These are phyloP conservation scores for Rutstroemia sp. DNA, from an alignment of 2,329 filamentous ascomycete genomes.

Conservation along the genomic window DNA sequence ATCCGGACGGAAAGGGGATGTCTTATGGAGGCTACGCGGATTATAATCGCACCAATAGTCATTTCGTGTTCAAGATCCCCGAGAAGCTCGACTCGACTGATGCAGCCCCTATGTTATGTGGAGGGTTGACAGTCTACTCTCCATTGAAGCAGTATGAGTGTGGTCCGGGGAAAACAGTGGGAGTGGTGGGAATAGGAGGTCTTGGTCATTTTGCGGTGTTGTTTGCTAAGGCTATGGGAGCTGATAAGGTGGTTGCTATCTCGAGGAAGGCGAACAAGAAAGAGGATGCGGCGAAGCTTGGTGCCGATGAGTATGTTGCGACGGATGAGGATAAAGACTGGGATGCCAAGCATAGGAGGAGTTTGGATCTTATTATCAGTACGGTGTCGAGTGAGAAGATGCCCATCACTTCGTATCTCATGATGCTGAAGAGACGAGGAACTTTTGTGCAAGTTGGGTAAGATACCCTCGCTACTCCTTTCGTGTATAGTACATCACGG, in stretches of 20 bases:
- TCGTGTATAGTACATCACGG: too few species aligned
- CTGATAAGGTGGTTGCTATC: slow-evolving; percentile 57
- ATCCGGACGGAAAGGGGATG: too few species aligned
- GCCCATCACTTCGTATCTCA: slow-evolving; percentile 55
- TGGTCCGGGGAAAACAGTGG: slow-evolving; percentile 64
- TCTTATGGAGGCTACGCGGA: too few species aligned
- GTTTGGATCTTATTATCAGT: slow-evolving; percentile 51
- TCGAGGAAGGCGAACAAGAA: slow-evolving; percentile 52
- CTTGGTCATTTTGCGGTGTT: slow-evolving; percentile 67
- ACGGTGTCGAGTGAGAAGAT: slow-evolving; percentile 52
- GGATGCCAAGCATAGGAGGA: slow-evolving; percentile 44
- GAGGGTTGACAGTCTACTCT: slow-evolving; percentile 65
- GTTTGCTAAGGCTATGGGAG: slow-evolving; percentile 63
- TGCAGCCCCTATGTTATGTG: slow-evolving; percentile 40
- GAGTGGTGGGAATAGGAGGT: slow-evolving; percentile 57
- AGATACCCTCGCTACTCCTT: too few species aligned
- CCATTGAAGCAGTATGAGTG: slow-evolving; percentile 56
- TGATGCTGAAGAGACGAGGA: slow-evolving; percentile 50
- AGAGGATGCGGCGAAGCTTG: slow-evolving; percentile 52
- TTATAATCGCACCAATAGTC: too few species aligned
- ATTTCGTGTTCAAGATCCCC: too few species aligned
- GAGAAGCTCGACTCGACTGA: too few species aligned
- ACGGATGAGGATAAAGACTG: slow-evolving; percentile 49
- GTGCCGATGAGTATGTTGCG: slow-evolving; percentile 49
- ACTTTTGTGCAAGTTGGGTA: slow-evolving; percentile 55